phyloP scores from a whole-genome alignment of 345 rosid species.

The Linum lewisii region DNA sequence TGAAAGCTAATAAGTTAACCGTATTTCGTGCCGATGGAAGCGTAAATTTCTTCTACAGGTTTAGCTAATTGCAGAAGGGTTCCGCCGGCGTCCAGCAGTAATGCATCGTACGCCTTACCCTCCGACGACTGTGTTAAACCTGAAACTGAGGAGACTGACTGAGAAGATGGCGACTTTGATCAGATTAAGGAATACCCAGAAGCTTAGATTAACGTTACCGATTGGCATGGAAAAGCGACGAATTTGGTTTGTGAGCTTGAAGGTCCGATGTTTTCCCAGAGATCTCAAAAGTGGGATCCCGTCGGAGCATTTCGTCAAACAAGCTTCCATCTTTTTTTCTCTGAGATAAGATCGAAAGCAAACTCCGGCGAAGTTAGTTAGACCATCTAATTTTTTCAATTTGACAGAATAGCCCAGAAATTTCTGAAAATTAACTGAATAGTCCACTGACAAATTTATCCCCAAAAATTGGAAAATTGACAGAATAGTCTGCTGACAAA shows the following conservation, averaged over 20 bases:
- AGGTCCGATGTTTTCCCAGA: constrained; percentile 28
- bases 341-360: too few species aligned
- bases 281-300: constrained; percentile 34
- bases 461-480: too few species aligned
- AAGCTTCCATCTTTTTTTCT: constrained; percentile 45
- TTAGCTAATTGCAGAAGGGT: constrained; percentile 68
- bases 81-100: constrained; percentile 47
- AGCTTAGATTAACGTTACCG: constrained; percentile 26
- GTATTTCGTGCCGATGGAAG: constrained; percentile 65
- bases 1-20: constrained; percentile 34
- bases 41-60: constrained; percentile 74
- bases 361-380: too few species aligned
- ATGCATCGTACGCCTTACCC: constrained; percentile 64
- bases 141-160: background rate
- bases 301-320: constrained; percentile 35
- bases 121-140: constrained; percentile 23
- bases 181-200: constrained; percentile 5
- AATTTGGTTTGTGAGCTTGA: constrained; percentile 15
- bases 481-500: too few species aligned
- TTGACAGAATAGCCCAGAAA: too few species aligned
- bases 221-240: constrained; percentile 29
- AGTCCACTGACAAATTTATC: too few species aligned
- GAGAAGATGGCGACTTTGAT: background rate
- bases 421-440: too few species aligned
- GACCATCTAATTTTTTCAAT: too few species aligned